These are phyloP conservation scores for Nicotiana benthamiana DNA, from an alignment of 257 asterid species.

Conservation along the genomic window DNA sequence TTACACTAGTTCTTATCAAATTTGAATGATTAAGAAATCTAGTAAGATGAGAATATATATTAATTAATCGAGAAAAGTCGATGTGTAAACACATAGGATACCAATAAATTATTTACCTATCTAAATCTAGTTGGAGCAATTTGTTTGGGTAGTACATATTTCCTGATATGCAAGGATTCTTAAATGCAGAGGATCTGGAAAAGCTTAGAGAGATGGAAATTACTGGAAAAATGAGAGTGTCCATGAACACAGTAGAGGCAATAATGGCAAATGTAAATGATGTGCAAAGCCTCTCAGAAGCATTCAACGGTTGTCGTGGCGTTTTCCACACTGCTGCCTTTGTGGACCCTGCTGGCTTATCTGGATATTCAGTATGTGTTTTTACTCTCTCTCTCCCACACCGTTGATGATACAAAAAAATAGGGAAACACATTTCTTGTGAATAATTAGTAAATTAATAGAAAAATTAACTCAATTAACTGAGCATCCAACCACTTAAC, in stretches of 20 bases:
- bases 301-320: conserved; percentile 71
- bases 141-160: neutral
- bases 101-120: too few species aligned
- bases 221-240: conserved; percentile 71
- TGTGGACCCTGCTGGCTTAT: conserved; percentile 79
- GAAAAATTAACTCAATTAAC: too few species aligned
- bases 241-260: conserved; percentile 44
- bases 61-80: too few species aligned
- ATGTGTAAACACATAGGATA: too few species aligned
- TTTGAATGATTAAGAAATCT: too few species aligned
- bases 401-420: neutral
- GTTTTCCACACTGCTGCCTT: conserved; percentile 84
- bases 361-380: conserved; percentile 80
- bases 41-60: too few species aligned
- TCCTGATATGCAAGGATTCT: neutral
- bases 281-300: conserved; percentile 44
- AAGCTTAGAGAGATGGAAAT: conserved; percentile 69
- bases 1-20: too few species aligned
- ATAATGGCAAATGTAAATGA: conserved; percentile 58
- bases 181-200: conserved; percentile 75
- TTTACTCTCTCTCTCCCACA: neutral
- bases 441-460: neutral
- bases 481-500: accelerated
- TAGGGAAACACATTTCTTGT: neutral
- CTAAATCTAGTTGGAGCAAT: neutral